These are phyloP conservation scores for Rhinocladiella similis DNA, from an alignment of 2,329 filamentous ascomycete genomes.

Conservation along the genomic window DNA sequence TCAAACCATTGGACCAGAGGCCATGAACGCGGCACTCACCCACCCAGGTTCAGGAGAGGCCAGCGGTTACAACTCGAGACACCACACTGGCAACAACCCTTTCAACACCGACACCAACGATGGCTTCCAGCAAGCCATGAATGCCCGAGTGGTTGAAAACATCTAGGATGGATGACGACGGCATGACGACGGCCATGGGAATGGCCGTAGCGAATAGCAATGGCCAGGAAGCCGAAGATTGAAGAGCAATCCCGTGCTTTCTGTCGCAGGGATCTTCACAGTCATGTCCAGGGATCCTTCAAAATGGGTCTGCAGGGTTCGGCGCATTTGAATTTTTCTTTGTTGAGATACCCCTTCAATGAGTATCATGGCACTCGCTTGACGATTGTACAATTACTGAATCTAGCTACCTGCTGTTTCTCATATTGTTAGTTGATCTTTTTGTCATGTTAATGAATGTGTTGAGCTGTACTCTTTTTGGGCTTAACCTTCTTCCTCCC, in stretches of 20 bases:
- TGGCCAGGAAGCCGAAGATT: background rate
- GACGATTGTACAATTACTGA: slow-evolving; percentile 17
- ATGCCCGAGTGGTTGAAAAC: slow-evolving; percentile 79
- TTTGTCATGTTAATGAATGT: background rate
- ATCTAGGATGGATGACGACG: slow-evolving; percentile 57
- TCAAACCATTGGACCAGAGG: slow-evolving; percentile 56
- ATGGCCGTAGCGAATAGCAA: too few species aligned
- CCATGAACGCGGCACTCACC: slow-evolving; percentile 44
- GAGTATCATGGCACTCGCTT: slow-evolving; percentile 25
- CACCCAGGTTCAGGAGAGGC: slow-evolving; percentile 50
- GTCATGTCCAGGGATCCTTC: background rate
- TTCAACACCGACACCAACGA: slow-evolving; percentile 44
- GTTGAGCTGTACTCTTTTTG: background rate
- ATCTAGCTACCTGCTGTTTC: background rate
- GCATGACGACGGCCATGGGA: too few species aligned
- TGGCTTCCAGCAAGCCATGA: slow-evolving; percentile 77
- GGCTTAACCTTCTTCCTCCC: too few species aligned
- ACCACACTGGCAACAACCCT: slow-evolving; percentile 38
- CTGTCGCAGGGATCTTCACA: background rate
- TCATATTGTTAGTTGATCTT: background rate
- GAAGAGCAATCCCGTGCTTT: background rate
- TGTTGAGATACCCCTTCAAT: slow-evolving; percentile 18
- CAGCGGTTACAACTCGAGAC: slow-evolving; percentile 42
- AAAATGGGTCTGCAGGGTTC: background rate
- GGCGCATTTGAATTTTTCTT: slow-evolving; percentile 9